Evolutionary conservation across 208 protist genomes (phyloP).

Genomic region (Acanthamoeba lenticulata): DNA sequence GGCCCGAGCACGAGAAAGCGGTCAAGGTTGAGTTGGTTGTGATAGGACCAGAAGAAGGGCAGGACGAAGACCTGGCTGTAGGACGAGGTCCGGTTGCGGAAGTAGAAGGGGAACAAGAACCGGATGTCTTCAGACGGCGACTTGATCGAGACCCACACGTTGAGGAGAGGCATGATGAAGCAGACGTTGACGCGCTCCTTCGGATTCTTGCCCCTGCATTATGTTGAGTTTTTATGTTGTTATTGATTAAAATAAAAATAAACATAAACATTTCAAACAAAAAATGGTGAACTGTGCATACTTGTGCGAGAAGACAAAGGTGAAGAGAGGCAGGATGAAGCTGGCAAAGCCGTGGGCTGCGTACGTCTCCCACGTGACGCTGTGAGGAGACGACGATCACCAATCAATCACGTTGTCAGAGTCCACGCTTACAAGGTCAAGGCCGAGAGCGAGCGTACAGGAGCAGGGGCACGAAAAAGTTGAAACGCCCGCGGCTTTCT

Average conservation of each 20-base stretch:
- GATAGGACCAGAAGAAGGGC: not conserved
- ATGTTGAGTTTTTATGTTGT: too few species aligned
- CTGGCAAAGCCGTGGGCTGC: too few species aligned
- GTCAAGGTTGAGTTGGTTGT: not conserved
- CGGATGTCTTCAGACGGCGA: not conserved
- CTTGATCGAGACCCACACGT: not conserved
- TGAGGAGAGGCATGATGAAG: not conserved
- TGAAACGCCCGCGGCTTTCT: not conserved
- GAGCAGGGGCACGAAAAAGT: not conserved
- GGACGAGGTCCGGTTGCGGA: not conserved
- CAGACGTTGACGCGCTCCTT: not conserved
- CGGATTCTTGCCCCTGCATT: too few species aligned
- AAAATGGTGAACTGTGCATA: too few species aligned
- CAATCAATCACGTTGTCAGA: not conserved
- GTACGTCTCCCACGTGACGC: not conserved
- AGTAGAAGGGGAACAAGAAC: not conserved
- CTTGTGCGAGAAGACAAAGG: too few species aligned
- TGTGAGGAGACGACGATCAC: not conserved
- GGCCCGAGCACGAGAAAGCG: not conserved
- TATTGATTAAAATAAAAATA: too few species aligned
- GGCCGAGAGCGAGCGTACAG: not conserved
- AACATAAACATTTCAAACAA: too few species aligned
- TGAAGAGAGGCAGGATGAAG: too few species aligned
- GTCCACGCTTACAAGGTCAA: not conserved
- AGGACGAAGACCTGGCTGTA: not conserved